Base-by-base conservation (phyloP, 2,329 filamentous ascomycete species). In the Ophiocordyceps camponoti-rufipedis region DNA sequence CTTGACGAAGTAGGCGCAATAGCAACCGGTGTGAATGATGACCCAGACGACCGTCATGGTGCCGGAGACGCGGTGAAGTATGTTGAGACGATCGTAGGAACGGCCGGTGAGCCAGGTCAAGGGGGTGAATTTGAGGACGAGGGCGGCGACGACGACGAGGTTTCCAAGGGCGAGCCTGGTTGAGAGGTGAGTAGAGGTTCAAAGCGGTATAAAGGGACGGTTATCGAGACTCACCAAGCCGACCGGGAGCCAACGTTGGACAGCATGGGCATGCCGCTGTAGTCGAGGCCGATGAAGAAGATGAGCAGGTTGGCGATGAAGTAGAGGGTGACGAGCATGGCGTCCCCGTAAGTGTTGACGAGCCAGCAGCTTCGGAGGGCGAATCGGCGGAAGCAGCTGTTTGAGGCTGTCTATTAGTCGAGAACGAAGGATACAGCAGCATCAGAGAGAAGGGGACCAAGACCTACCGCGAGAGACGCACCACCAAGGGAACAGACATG, bases 81-180 rank as follows among this genome's bases (percentile, higher is more conserved):
- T 63, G 51, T 76, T 78, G 44, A 79, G 65, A 18, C 71, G 65
- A 48, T 78, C 74, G 54, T 79, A 74, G 5, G 73, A 76, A 52
- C 69, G 72, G 2, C 66, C 59, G 1, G 69, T 70, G 11, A 79
- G 50, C 48, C 68, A 66, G 0, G 68, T 68, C 16, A 78, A 55
- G 0, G 74, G 75, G 0, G 74, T 78, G 52, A 78, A 76, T 51
- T 76, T 77, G 40, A 78, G 60, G 1, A 69, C 64, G 14, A 79
- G 58, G 43, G 77, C 69, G 12, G 75, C 60, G 12, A 74, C 63
- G 14, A 79, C 57, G 12, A 62, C 57, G 29, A 75, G 55, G 51
- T 78, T 78, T 11, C 49, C 54, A 14, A 66, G 50, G 1, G 60
- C 54, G 47, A 68, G 54, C 65, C 65, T 67, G 28, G 7, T 44